Conservation (phyloP, 371 early-diverging fungal genomes). For the Zancudomyces culisetae region DNA sequence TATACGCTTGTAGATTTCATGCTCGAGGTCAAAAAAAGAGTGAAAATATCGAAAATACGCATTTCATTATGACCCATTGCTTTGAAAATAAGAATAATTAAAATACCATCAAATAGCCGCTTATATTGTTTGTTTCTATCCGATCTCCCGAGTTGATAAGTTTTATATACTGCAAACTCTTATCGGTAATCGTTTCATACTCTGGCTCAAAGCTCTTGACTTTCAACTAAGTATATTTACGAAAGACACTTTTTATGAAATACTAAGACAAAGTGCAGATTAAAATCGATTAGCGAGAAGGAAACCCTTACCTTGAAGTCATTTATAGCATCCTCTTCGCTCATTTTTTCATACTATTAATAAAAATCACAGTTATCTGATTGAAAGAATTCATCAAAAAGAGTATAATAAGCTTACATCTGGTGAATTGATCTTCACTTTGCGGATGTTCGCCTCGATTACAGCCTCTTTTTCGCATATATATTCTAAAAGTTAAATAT, state of each 20-base stretch:
- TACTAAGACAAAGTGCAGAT: neutral
- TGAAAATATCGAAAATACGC: too few relatives aligned
- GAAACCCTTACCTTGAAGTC: slow-evolving; percentile 71
- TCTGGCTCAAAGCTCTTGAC: slow-evolving; percentile 57
- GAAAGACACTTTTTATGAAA: too few relatives aligned
- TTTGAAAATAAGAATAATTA: neutral
- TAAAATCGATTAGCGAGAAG: too few relatives aligned
- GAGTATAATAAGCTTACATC: slow-evolving; percentile 35
- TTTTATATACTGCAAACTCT: slow-evolving; percentile 52
- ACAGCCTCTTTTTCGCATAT: slow-evolving; percentile 65
- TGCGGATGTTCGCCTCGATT: slow-evolving; percentile 53
- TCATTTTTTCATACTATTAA: slow-evolving; percentile 41
- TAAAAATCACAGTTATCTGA: slow-evolving; percentile 9
- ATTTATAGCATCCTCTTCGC: slow-evolving; percentile 55
- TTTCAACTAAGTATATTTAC: slow-evolving; percentile 31
- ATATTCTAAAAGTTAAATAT: slow-evolving; percentile 29
- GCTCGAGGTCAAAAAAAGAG: too few relatives aligned
- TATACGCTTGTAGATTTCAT: too few relatives aligned
- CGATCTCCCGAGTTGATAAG: slow-evolving; percentile 79
- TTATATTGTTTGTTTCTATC: slow-evolving; percentile 63
- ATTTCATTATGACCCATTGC: too few relatives aligned
- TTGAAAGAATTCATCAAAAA: neutral
- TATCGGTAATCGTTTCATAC: slow-evolving; percentile 61
- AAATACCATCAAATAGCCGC: slow-evolving; percentile 40
- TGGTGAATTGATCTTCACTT: slow-evolving; percentile 78